These are phyloP conservation scores for Pythium dissimile DNA, from an alignment of 352 stramenopile species.

Conservation along the genomic window DNA sequence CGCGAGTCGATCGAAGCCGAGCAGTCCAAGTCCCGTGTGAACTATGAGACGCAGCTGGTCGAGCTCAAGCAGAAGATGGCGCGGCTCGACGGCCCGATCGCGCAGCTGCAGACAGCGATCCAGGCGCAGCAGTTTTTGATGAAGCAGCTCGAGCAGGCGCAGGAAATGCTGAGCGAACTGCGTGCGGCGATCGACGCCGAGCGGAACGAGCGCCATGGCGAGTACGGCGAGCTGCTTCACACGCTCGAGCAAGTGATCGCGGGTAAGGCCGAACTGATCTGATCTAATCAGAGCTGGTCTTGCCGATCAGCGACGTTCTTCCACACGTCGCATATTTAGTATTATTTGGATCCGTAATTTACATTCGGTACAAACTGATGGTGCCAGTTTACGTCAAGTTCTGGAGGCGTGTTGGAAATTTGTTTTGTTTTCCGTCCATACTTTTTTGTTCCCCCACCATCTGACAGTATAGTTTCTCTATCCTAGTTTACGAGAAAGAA, in stretches of 20 bases:
- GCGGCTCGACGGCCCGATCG: background rate
- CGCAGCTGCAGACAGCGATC: background rate
- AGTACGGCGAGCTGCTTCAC: background rate
- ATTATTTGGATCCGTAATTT: too few relatives aligned
- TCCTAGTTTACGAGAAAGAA: too few relatives aligned
- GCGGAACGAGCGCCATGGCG: background rate
- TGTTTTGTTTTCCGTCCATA: too few relatives aligned
- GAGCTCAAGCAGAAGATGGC: background rate
- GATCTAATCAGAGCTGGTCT: too few relatives aligned
- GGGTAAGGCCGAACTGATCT: constrained; percentile 3
- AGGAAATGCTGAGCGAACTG: background rate
- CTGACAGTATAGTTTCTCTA: too few relatives aligned
- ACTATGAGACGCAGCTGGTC: background rate
- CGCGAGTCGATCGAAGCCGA: background rate
- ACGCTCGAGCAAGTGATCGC: constrained; percentile 1
- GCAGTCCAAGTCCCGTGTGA: background rate
- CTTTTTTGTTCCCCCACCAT: background rate
- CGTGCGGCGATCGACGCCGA: background rate
- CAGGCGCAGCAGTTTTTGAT: background rate
- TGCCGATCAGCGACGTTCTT: too few relatives aligned
- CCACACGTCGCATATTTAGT: constrained; percentile 1
- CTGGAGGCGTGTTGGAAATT: too few relatives aligned
- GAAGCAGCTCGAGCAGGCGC: background rate
- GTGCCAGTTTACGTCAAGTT: too few relatives aligned
- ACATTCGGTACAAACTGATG: too few relatives aligned